Conservation (phyloP, 805 yeast genomes). For the Suhomyces emberorum region DNA sequence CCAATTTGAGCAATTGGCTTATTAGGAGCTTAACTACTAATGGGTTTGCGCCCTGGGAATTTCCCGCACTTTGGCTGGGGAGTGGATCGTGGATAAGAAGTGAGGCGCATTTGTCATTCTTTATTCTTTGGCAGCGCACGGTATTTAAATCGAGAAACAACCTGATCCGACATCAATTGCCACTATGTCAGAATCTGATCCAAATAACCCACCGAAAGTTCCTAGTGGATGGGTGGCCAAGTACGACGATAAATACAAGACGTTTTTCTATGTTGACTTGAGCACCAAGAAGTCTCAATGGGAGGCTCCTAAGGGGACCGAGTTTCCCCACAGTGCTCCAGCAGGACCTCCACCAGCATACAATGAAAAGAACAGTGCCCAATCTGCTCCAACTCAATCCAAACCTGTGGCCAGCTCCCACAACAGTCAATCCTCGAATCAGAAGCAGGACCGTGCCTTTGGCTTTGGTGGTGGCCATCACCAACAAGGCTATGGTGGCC, state of each 20-base stretch:
- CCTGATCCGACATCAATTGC: not conserved
- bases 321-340: conserved; percentile 23
- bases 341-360: conserved; percentile 7
- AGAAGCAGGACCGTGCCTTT: not conserved
- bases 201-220: conserved; percentile 46
- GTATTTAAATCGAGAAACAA: too few relatives aligned
- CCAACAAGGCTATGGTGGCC: conserved; percentile 7
- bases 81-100: too few relatives aligned
- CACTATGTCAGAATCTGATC: conserved; percentile 8
- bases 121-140: too few relatives aligned
- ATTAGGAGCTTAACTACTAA: too few relatives aligned
- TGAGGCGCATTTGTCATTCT: not conserved
- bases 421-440: not conserved
- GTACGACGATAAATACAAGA: conserved; percentile 63
- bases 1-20: too few relatives aligned
- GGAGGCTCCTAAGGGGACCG: conserved; percentile 74
- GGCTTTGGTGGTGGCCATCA: conserved; percentile 4
- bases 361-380: conserved; percentile 3
- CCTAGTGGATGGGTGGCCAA: conserved; percentile 74
- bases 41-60: too few relatives aligned
- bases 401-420: not conserved
- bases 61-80: too few relatives aligned
- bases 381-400: conserved; percentile 1
- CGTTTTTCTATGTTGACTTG: conserved; percentile 80
- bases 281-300: conserved; percentile 78